Evolutionary conservation across 108 stramenopile species (phyloP).

Genomic region (Pseudonitzschia delicatissima): DNA sequence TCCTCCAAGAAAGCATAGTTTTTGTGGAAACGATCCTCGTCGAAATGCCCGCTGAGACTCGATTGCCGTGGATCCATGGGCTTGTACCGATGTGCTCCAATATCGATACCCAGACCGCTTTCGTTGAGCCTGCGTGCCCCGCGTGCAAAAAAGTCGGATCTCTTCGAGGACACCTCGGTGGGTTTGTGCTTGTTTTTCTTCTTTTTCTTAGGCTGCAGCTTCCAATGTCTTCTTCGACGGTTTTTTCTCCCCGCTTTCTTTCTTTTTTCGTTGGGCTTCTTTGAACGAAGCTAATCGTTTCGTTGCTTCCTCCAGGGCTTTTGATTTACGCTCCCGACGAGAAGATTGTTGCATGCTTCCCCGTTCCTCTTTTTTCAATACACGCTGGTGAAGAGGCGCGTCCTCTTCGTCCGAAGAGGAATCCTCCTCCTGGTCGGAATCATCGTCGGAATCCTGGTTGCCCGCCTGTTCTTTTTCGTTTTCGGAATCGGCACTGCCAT

Average conservation of each 20-base stretch:
- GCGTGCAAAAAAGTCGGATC: constrained; percentile 61
- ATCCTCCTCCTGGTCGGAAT: background rate
- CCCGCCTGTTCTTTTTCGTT: background rate
- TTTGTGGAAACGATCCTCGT: constrained; percentile 71
- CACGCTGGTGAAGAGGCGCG: constrained; percentile 28
- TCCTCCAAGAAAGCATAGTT: constrained; percentile 77
- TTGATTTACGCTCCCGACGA: constrained; percentile 16
- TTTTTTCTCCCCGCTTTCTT: background rate
- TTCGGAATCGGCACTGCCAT: constrained; percentile 14
- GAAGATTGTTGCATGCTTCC: background rate
- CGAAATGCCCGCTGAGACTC: constrained; percentile 63
- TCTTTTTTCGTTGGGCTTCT: constrained; percentile 9
- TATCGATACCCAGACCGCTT: constrained; percentile 77
- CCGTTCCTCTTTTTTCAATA: constrained; percentile 15
- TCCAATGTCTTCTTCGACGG: background rate
- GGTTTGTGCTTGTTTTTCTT: constrained; percentile 39
- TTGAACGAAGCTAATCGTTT: constrained; percentile 22
- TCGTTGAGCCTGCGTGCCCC: constrained; percentile 63
- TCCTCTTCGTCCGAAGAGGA: constrained; percentile 13
- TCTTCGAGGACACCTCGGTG: constrained; percentile 78
- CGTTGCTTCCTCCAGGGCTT: constrained; percentile 29
- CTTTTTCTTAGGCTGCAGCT: constrained; percentile 2
- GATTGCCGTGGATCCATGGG: constrained; percentile 78
- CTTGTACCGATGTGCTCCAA: constrained; percentile 82
- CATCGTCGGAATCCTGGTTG: background rate